Conservation (phyloP, 129 eudicot genomes). For the Tagetes erecta region DNA sequence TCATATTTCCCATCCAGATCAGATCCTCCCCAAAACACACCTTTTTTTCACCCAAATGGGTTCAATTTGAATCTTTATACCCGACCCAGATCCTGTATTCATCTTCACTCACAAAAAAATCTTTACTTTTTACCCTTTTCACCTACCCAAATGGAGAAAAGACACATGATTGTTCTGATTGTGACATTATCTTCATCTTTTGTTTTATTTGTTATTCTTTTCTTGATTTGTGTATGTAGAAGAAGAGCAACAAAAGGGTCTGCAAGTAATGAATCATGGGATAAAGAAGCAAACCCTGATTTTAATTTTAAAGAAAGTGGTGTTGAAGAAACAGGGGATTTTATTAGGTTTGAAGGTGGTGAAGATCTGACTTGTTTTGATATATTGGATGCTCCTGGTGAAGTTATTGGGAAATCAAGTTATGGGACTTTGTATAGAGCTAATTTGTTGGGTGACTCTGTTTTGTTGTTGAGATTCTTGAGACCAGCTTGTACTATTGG, state of each 20-base stretch:
- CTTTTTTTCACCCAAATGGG: conserved; percentile 20
- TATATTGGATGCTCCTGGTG: conserved; percentile 92
- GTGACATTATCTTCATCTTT: conserved; percentile 40
- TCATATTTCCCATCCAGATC: conserved; percentile 39
- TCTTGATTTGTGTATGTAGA: conserved; percentile 39
- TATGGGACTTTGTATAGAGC: conserved; percentile 87
- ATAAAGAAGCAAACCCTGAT: conserved; percentile 47
- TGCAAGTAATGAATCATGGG: conserved; percentile 32
- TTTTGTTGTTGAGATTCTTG: conserved; percentile 74
- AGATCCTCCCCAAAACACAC: conserved; percentile 26
- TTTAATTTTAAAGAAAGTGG: conserved; percentile 41
- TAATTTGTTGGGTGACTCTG: conserved; percentile 50
- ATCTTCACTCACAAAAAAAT: conserved; percentile 10
- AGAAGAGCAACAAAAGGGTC: conserved; percentile 24
- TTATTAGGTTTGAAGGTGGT: conserved; percentile 73
- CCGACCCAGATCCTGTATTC: conserved; percentile 37
- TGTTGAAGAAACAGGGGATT: conserved; percentile 54
- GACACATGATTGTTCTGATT: conserved; percentile 49
- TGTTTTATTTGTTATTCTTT: conserved; percentile 34
- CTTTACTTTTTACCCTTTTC: neutral
- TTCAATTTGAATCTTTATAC: conserved; percentile 16
- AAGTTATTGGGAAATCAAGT: conserved; percentile 84
- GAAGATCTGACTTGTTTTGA: conserved; percentile 76
- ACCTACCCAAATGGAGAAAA: conserved; percentile 53
- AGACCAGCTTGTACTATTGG: conserved; percentile 80